phyloP scores from a whole-genome alignment of 305 asterid species.

The Nicotiana rustica region DNA sequence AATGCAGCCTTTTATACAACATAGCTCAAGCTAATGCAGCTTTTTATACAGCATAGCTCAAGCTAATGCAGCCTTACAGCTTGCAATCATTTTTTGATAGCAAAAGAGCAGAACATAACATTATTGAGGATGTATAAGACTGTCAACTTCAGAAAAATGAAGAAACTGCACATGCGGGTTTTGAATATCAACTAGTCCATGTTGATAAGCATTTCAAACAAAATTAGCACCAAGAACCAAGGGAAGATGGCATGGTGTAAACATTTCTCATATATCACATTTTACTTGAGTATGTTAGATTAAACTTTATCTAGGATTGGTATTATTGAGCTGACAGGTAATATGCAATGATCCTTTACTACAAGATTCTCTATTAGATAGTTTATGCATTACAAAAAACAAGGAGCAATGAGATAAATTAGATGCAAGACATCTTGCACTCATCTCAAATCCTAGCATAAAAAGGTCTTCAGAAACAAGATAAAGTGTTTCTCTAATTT shows the following conservation, averaged over 20 bases:
- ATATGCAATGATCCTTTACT: neutral
- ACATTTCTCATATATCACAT: neutral
- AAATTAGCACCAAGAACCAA: neutral
- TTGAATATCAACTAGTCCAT: neutral
- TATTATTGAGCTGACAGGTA: neutral
- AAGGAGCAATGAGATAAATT: neutral
- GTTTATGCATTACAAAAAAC: neutral
- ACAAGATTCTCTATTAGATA: neutral
- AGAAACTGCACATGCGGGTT: neutral
- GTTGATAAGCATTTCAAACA: neutral
- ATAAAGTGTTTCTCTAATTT: neutral
- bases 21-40: neutral
- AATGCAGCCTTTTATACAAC: neutral
- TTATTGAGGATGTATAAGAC: neutral
- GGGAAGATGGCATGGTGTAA: neutral
- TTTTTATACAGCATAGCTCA: neutral
- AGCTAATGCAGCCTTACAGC: neutral
- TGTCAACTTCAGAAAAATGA: slow-evolving; percentile 13
- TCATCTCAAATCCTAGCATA: neutral
- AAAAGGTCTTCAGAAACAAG: neutral
- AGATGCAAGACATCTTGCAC: neutral
- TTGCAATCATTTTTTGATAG: neutral
- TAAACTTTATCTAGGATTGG: neutral
- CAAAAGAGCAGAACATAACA: neutral
- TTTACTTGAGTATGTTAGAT: neutral